Percentiles rank a stretch among this genome's conserved stretches.
Conservation (phyloP, 2,329 filamentous ascomycete species). For the Colletotrichum chlorophyti region DNA sequence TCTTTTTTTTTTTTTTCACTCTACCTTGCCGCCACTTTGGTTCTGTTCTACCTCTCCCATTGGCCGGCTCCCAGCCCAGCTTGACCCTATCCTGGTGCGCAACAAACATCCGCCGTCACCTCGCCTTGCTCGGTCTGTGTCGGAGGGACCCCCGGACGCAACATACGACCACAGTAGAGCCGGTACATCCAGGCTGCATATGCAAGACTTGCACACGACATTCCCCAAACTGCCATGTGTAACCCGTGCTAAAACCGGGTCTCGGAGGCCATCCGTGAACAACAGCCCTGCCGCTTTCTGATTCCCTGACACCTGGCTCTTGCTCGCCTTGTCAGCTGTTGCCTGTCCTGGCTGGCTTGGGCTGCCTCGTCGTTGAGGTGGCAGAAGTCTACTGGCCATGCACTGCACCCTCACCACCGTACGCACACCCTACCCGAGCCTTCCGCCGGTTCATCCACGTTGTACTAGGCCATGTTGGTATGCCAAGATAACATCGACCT, state of each 20-base stretch:
- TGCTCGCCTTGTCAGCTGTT: not conserved
- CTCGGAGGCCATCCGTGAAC: constrained; percentile 12
- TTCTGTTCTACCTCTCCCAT: too few relatives aligned
- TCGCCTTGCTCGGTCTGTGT: too few relatives aligned
- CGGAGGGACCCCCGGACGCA: too few relatives aligned
- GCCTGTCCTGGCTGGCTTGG: constrained; percentile 8
- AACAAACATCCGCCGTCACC: too few relatives aligned
- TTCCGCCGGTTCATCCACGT: constrained; percentile 13
- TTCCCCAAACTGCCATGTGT: constrained; percentile 24
- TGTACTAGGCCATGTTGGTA: constrained; percentile 1
- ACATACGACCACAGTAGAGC: too few relatives aligned
- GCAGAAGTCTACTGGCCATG: constrained; percentile 19
- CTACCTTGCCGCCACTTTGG: too few relatives aligned
- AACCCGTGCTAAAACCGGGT: constrained; percentile 18
- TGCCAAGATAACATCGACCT: constrained; percentile 6
- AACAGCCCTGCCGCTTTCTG: constrained; percentile 1
- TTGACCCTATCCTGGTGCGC: too few relatives aligned
- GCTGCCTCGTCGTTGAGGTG: constrained; percentile 11
- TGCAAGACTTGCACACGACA: constrained; percentile 25
- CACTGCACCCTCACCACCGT: not conserved
- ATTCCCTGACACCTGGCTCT: constrained; percentile 1
- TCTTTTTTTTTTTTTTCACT: too few relatives aligned
- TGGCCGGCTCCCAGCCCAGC: too few relatives aligned
- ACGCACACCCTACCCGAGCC: constrained; percentile 9
- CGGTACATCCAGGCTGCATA: not conserved